These are phyloP conservation scores for Heterobasidion annosum DNA, from an alignment of 1,284 basidiomycete species.

Conservation along the genomic window DNA sequence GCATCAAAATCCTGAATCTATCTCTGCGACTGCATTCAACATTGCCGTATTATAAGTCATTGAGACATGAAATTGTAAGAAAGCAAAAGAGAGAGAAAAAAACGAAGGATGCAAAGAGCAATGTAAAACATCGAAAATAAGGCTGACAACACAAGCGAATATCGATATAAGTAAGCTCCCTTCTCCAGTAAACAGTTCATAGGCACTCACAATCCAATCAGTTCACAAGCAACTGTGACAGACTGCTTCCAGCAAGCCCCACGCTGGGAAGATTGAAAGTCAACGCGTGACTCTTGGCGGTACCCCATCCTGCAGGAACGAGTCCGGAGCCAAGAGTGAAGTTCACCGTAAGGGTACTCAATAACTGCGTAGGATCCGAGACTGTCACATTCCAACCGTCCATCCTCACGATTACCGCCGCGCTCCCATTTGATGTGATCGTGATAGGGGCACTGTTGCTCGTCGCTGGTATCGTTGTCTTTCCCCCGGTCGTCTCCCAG, in stretches of 20 bases:
- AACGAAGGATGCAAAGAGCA: too few species aligned
- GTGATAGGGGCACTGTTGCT: slow-evolving; percentile 20
- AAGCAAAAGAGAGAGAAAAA: too few species aligned
- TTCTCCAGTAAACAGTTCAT: too few species aligned
- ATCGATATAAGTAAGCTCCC: too few species aligned
- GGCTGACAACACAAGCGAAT: too few species aligned
- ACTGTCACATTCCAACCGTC: slow-evolving; percentile 32
- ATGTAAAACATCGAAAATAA: too few species aligned
- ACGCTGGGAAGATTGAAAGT: slow-evolving; percentile 13
- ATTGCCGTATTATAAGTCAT: too few species aligned
- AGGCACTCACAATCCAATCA: not conserved
- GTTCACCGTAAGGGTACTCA: slow-evolving; percentile 15
- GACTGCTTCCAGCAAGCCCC: slow-evolving; percentile 28
- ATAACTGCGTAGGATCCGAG: slow-evolving; percentile 37
- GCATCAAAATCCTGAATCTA: too few species aligned
- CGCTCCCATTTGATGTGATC: slow-evolving; percentile 25
- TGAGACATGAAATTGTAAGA: too few species aligned
- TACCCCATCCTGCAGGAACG: slow-evolving; percentile 19
- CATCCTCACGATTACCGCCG: slow-evolving; percentile 30
- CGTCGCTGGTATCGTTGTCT: slow-evolving; percentile 3
- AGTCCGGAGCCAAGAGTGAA: slow-evolving; percentile 21
- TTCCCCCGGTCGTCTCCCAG: slow-evolving; percentile 24
- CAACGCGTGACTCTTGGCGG: slow-evolving; percentile 15
- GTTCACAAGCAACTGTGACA: slow-evolving; percentile 13
- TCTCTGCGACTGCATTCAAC: too few species aligned